Evolutionary conservation across 495 filamentous ascomycete genomes (phyloP).

Genomic region (Trichoderma erinaceum): DNA sequence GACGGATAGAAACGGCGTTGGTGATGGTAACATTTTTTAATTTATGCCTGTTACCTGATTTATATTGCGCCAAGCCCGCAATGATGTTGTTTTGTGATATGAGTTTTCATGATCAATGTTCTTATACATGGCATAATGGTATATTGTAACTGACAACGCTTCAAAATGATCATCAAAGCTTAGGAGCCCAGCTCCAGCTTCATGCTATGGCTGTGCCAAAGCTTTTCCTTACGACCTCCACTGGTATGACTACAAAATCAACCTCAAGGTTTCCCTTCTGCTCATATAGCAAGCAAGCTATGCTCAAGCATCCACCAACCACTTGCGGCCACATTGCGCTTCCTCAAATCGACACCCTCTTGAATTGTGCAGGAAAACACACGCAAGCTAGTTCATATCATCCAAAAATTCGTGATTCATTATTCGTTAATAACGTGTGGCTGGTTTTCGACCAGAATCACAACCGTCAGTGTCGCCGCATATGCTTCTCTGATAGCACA

Average conservation of each 20-base stretch:
- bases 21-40: background rate
- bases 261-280: background rate
- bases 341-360: background rate
- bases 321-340: background rate
- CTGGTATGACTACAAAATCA: background rate
- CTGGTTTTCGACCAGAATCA: constrained; percentile 55
- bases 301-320: background rate
- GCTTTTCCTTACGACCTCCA: background rate
- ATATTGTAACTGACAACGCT: background rate
- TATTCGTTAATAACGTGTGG: constrained; percentile 31
- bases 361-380: background rate
- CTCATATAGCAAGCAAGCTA: background rate
- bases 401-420: constrained; percentile 16
- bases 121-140: too few species aligned
- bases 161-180: background rate
- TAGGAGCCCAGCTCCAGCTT: background rate
- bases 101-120: too few species aligned
- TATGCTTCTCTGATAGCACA: constrained; percentile 68
- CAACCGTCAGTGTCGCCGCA: constrained; percentile 61
- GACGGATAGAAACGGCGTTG: background rate
- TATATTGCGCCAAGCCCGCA: background rate
- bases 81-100: background rate
- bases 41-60: background rate
- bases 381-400: background rate
- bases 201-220: background rate